phyloP scores from a whole-genome alignment of 805 yeast species.

The Teunomyces atbi region DNA sequence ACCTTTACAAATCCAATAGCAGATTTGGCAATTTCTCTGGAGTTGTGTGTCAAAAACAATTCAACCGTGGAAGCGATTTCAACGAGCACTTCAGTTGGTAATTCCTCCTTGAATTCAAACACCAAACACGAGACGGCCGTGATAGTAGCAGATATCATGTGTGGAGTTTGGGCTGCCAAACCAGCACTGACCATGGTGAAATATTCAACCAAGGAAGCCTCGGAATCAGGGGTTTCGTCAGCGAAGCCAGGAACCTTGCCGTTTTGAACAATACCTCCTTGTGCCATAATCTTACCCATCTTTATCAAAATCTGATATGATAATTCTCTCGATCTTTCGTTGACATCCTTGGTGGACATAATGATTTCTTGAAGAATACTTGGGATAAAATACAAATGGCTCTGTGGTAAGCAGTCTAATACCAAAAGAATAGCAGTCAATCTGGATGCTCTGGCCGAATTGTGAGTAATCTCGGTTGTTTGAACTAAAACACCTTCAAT shows the following conservation, averaged over 20 bases:
- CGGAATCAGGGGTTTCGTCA: constrained; percentile 55
- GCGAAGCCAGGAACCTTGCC: constrained; percentile 67
- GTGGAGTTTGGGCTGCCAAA: constrained; percentile 88
- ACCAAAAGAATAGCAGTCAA: constrained; percentile 63
- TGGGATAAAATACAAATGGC: constrained; percentile 75
- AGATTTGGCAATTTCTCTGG: constrained; percentile 90
- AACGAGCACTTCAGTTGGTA: constrained; percentile 57
- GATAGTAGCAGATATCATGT: constrained; percentile 92
- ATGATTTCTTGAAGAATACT: constrained; percentile 83
- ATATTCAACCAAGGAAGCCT: constrained; percentile 73
- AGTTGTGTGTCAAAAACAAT: constrained; percentile 83
- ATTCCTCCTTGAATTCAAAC: constrained; percentile 74
- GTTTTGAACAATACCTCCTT: constrained; percentile 66
- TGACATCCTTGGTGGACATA: constrained; percentile 84
- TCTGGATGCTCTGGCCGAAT: constrained; percentile 80
- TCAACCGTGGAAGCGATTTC: constrained; percentile 87
- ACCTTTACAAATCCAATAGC: constrained; percentile 94
- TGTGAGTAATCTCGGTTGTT: constrained; percentile 55
- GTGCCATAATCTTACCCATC: constrained; percentile 77
- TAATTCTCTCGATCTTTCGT: constrained; percentile 84
- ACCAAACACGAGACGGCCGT: constrained; percentile 85
- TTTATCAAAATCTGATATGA: constrained; percentile 73
- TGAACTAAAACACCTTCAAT: constrained; percentile 60
- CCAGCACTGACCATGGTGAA: constrained; percentile 96
- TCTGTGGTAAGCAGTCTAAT: constrained; percentile 58